A percentile compares a stretch with the other conserved stretches of the same genome.
phyloP scores from a whole-genome alignment of 2,329 filamentous ascomycete genomes.

The Epicoccum nigrum region DNA sequence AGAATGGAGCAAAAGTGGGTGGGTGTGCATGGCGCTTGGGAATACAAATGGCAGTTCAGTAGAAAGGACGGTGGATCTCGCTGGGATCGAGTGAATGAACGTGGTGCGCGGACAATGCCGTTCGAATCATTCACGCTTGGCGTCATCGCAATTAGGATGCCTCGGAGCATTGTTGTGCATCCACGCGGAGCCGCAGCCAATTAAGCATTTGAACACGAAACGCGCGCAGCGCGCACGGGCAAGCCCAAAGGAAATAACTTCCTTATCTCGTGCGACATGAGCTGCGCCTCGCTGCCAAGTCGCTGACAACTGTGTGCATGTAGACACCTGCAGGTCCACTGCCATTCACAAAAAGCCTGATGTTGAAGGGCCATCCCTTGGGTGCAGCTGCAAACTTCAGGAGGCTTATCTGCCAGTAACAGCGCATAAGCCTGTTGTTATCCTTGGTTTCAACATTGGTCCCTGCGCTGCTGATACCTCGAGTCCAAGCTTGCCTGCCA shows the following conservation, averaged over 20 bases:
- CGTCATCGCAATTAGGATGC: slow-evolving; percentile 4
- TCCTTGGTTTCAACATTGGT: too few relatives aligned
- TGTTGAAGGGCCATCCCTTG: too few relatives aligned
- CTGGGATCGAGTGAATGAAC: not conserved
- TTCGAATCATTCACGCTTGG: slow-evolving; percentile 7
- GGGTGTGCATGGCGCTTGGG: slow-evolving; percentile 5
- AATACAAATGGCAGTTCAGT: not conserved
- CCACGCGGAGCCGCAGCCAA: slow-evolving; percentile 4
- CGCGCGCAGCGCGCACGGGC: not conserved
- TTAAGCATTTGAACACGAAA: slow-evolving; percentile 1
- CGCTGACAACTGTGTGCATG: too few relatives aligned
- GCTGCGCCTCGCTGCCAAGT: slow-evolving; percentile 11
- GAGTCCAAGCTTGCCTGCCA: too few relatives aligned
- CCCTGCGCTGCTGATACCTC: too few relatives aligned
- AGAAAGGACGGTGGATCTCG: not conserved
- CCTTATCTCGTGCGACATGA: slow-evolving; percentile 2
- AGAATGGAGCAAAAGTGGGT: slow-evolving; percentile 1
- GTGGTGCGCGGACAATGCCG: not conserved
- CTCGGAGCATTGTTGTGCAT: slow-evolving; percentile 15
- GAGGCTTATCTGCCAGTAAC: too few relatives aligned
- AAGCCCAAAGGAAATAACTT: too few relatives aligned
- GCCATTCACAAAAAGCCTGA: too few relatives aligned
- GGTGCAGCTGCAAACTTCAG: too few relatives aligned
- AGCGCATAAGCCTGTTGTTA: too few relatives aligned
- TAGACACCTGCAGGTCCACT: too few relatives aligned